Evolutionary conservation across 2,329 filamentous ascomycete species (phyloP), one percentile per base, ranked within the genome.

Genomic region (Fusarium azukiicola): DNA sequence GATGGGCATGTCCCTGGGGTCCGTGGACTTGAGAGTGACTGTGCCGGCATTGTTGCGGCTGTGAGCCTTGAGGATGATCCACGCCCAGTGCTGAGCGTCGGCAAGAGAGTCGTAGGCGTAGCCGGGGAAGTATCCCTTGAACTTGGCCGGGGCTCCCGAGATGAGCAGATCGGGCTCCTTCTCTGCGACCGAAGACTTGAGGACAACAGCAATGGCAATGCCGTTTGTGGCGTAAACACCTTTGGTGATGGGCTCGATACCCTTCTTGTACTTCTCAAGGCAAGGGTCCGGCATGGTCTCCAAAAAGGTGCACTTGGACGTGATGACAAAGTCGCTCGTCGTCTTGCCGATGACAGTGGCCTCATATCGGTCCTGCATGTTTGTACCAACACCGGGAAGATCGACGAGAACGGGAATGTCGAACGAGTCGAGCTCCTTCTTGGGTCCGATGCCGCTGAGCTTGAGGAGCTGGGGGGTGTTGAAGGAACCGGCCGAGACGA

Each of bases 1-100:
- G 46, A 91, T 85, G 0, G 95, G 94, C n/a, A 91, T 90, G 69
- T 95, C 94, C 2, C 90, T 90, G 0, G 94, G 94, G 81, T 95
- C 90, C 0, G 91, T 87, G 0, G 93, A 95, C 23, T 87, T 89
- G 4, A 96, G 89, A 4, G 87, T 91, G 19, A 96, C 94, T 1
- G 90, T 93, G n/a, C 95, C 95, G 13, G 90, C 89, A 67, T 90
- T 89, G 54, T 96, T 96, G 12, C 87, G 85, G 40, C 86, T 87
- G 64, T 89, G 89, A 0, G 90, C 90, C 84, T 94, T 94, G 63
- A 94, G 88, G 5, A 90, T 88, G 13, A 86, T 83, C 84, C 84
- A 87, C 4, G 85, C 84, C 85, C 85, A 87, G 79, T 90, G 87
- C 47, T 87, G 87, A 5, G 86, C 86, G 64, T 87, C 89, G 2